Base-by-base conservation (phyloP, 2,329 filamentous ascomycete species). In the Aspergillus fischeri region DNA sequence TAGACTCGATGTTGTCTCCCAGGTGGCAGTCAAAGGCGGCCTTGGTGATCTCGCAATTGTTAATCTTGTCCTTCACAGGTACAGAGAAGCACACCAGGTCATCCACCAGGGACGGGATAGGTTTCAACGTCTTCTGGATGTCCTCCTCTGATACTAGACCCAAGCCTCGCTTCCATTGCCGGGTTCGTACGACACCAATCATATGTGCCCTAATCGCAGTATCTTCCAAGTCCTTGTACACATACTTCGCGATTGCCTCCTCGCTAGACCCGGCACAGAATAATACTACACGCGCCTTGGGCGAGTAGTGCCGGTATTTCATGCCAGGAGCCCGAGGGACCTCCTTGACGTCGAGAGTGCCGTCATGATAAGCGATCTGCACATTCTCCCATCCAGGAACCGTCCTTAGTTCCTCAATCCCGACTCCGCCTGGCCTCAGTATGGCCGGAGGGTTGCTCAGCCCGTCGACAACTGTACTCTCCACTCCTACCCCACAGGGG, bases 301-400 rank as follows among this genome's bases (percentile, higher is more conserved):
- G 94, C 47, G 92, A 96, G 70, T 99, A 99, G 72, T 99, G 94
- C 70, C 94, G 91, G 73, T 99, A 99, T 76, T 99, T 99, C 94
- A 99, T 99, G 1, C 94, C 94, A 0, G 94, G 94, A 0, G 94
- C 94, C 56, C 91, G 82, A 0, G 94, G 94, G 9, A 83, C 81
- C 52, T 74, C 78, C 52, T 83, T 84, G 4, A 84, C 87, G 21
- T 84, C 80, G 66, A 91, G 85, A 17, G 85, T 85, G 56, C 83
- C 82, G 67, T 96, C 91, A 68, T 88, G 86, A 73, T 97, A 97
- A 10, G 84, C 93, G 58, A 88, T 85, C 60, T 82, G 80, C 1
- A 91, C 90, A 42, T 83, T 77, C 70, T 92, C 88, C 93, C 94
- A 99, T 0, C 93, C 93, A 0, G 82, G 78, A 68, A 88, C 91